Conservation (phyloP, 768 basidiomycete genomes). For the Tricholoma sp. region DNA sequence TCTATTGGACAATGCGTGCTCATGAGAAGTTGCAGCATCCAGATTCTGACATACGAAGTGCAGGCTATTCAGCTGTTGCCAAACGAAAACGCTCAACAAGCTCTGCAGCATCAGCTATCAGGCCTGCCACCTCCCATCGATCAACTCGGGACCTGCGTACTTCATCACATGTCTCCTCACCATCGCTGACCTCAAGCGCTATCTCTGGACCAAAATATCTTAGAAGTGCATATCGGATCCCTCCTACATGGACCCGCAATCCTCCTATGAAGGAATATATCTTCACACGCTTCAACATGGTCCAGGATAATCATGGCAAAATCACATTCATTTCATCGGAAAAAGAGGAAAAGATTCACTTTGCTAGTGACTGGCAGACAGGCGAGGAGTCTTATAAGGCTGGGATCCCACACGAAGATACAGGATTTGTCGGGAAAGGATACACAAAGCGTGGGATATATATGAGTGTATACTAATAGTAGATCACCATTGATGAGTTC, state of each 20-base stretch:
- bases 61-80: neutral
- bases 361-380: neutral
- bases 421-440: slow-evolving; percentile 14
- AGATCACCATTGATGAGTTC: neutral
- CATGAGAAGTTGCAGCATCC: neutral
- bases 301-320: neutral
- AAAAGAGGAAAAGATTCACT: neutral
- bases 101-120: neutral
- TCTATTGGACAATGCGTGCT: neutral
- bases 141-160: neutral
- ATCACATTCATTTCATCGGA: neutral
- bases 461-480: slow-evolving; percentile 9
- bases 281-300: neutral
- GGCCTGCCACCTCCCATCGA: neutral
- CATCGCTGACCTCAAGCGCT: neutral
- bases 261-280: slow-evolving; percentile 1
- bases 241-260: neutral
- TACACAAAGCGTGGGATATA: slow-evolving; percentile 18
- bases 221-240: neutral
- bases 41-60: neutral
- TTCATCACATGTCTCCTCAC: neutral
- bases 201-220: neutral
- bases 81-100: neutral
- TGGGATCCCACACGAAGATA: neutral
- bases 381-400: neutral